A percentile compares a stretch with the other conserved stretches of the same genome.
Evolutionary conservation across 2,329 filamentous ascomycete genomes (phyloP).

Genomic region (Hypoxylon sp.): DNA sequence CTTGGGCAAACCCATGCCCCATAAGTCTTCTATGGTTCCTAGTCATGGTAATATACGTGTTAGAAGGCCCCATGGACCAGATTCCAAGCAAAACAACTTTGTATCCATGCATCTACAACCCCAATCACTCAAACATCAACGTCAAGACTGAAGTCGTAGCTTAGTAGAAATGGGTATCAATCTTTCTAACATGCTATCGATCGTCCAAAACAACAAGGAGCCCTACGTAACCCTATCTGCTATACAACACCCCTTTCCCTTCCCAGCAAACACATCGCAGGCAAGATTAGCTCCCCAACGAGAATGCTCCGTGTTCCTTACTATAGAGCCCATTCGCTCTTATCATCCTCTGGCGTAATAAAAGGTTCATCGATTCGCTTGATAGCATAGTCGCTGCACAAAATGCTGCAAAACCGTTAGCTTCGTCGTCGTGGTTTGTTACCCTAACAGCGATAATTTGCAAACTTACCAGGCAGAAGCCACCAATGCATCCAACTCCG

Average conservation of each 20-base stretch:
- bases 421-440: not conserved
- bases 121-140: not conserved
- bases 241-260: slow-evolving; percentile 17
- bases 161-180: slow-evolving; percentile 34
- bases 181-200: slow-evolving; percentile 30
- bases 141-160: not conserved
- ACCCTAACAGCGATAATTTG: slow-evolving; percentile 15
- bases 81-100: not conserved
- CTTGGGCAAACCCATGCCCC: not conserved
- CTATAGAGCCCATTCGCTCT: slow-evolving; percentile 83
- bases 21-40: not conserved
- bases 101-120: not conserved
- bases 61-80: not conserved
- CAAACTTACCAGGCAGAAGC: slow-evolving; percentile 83
- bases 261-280: slow-evolving; percentile 9
- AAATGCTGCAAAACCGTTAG: slow-evolving; percentile 70
- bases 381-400: slow-evolving; percentile 95
- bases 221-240: slow-evolving; percentile 24
- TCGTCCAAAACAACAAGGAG: slow-evolving; percentile 9
- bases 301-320: not conserved
- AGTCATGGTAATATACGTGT: not conserved
- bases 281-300: not conserved
- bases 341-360: slow-evolving; percentile 78
- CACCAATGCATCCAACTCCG: slow-evolving; percentile 91
- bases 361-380: slow-evolving; percentile 96